These are phyloP conservation scores for Sporothrix schenckii DNA, from an alignment of 2,329 filamentous ascomycete genomes.

Conservation along the genomic window DNA sequence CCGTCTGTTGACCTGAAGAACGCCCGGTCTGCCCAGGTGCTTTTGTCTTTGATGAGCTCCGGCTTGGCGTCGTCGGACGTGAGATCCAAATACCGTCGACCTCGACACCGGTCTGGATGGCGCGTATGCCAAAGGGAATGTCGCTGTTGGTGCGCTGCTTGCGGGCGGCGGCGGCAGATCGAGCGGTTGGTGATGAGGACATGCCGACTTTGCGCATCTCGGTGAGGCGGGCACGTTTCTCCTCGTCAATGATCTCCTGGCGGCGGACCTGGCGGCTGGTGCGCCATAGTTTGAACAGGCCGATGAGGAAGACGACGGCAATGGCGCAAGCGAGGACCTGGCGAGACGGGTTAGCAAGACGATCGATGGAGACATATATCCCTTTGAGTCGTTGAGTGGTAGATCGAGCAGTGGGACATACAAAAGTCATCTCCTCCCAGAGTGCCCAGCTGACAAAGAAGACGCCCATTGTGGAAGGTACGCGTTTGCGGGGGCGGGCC, in stretches of 20 bases:
- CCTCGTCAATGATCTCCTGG: slow-evolving; percentile 67
- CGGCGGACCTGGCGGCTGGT: slow-evolving; percentile 58
- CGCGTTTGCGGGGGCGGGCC: neutral
- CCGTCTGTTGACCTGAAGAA: neutral
- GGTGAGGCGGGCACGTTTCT: slow-evolving; percentile 59
- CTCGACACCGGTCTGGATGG: slow-evolving; percentile 79
- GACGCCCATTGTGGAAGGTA: slow-evolving; percentile 43
- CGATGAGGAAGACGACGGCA: slow-evolving; percentile 67
- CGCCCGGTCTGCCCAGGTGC: neutral
- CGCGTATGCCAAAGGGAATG: slow-evolving; percentile 83
- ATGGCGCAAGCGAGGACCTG: slow-evolving; percentile 76
- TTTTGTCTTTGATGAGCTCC: slow-evolving; percentile 30
- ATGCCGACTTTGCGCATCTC: slow-evolving; percentile 61
- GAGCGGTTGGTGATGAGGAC: slow-evolving; percentile 37
- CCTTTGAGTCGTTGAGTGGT: no score
- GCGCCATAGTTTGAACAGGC: slow-evolving; percentile 68
- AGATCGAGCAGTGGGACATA: slow-evolving; percentile 45
- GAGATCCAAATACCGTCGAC: slow-evolving; percentile 84
- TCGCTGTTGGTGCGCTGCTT: slow-evolving; percentile 53
- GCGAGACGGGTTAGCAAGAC: neutral
- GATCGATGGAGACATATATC: neutral
- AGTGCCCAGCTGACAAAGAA: slow-evolving; percentile 74
- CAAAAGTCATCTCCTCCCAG: slow-evolving; percentile 90
- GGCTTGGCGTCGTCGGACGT: slow-evolving; percentile 49
- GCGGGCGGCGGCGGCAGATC: slow-evolving; percentile 22